Evolutionary conservation across 768 basidiomycete species (phyloP).

Genomic region (Tricholoma hemisulphureum): DNA sequence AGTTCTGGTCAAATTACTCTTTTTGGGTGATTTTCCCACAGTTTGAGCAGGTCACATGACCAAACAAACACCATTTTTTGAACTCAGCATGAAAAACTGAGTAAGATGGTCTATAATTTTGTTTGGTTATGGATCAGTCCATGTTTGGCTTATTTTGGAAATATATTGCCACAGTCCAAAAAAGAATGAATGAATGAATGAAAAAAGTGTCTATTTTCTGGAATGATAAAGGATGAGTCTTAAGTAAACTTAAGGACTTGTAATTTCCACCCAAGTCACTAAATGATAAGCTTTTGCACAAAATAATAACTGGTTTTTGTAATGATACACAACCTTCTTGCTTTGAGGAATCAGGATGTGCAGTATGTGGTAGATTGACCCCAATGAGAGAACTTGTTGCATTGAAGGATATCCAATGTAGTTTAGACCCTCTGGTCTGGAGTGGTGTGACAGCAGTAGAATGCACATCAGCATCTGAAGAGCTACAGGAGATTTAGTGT

Average conservation of each 20-base stretch:
- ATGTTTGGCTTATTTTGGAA: no score
- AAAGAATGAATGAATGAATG: no score
- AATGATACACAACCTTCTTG: background rate
- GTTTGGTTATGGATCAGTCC: no score
- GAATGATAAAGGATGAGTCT: background rate
- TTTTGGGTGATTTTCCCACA: no score
- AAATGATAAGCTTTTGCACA: background rate
- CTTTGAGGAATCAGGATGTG: background rate
- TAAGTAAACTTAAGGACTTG: background rate
- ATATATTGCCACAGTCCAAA: no score
- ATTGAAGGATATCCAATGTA: background rate
- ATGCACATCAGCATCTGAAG: background rate
- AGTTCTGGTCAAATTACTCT: no score
- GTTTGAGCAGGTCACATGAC: no score
- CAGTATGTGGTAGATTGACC: background rate
- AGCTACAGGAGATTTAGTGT: background rate
- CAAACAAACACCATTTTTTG: no score
- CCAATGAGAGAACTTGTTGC: background rate
- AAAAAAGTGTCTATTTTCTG: no score
- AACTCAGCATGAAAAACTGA: no score
- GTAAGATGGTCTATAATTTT: no score
- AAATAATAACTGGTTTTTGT: background rate
- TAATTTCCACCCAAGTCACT: background rate
- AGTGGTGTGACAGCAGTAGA: background rate
- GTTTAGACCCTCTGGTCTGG: background rate